Evolutionary conservation across 2,329 filamentous ascomycete species (phyloP).

Genomic region (Pseudonectria buxi): DNA sequence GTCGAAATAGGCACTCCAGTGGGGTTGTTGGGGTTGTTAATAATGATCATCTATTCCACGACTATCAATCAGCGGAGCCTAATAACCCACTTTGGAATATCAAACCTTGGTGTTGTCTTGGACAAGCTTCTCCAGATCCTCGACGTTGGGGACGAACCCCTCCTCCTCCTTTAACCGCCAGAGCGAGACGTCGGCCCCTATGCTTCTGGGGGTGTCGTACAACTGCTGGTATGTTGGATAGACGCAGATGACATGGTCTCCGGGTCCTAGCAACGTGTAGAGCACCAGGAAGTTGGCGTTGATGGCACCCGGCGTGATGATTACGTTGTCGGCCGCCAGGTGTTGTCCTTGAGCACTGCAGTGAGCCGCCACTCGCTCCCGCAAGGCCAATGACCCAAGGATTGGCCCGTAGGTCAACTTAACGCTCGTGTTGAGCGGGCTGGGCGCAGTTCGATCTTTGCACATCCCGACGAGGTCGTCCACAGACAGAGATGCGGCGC

Average conservation of each 20-base stretch:
- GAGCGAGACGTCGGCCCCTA: constrained; percentile 70
- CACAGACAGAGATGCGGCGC: constrained; percentile 67
- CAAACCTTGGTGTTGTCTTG: constrained; percentile 62
- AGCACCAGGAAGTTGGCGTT: constrained; percentile 77
- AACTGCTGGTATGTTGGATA: constrained; percentile 85
- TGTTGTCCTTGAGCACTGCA: constrained; percentile 53
- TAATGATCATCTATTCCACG: constrained; percentile 35
- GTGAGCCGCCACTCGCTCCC: constrained; percentile 56
- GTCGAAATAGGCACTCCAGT: constrained; percentile 65
- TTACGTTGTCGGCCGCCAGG: constrained; percentile 50
- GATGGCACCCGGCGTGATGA: constrained; percentile 76
- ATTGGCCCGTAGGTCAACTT: constrained; percentile 70
- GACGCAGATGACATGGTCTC: constrained; percentile 80
- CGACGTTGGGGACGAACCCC: constrained; percentile 59
- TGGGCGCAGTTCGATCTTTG: constrained; percentile 40
- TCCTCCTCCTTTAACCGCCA: constrained; percentile 64
- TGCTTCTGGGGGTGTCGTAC: constrained; percentile 64
- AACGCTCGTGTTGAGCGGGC: constrained; percentile 41
- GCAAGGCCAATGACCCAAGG: constrained; percentile 56
- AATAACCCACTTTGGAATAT: neutral
- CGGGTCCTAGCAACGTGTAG: constrained; percentile 63
- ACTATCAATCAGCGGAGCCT: constrained; percentile 4
- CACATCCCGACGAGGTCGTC: constrained; percentile 56
- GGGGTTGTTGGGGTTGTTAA: constrained; percentile 76
- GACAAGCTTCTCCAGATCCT: constrained; percentile 59